Evolutionary conservation across 192 early-diverging fungal species (phyloP).

Genomic region (Podila epigama): DNA sequence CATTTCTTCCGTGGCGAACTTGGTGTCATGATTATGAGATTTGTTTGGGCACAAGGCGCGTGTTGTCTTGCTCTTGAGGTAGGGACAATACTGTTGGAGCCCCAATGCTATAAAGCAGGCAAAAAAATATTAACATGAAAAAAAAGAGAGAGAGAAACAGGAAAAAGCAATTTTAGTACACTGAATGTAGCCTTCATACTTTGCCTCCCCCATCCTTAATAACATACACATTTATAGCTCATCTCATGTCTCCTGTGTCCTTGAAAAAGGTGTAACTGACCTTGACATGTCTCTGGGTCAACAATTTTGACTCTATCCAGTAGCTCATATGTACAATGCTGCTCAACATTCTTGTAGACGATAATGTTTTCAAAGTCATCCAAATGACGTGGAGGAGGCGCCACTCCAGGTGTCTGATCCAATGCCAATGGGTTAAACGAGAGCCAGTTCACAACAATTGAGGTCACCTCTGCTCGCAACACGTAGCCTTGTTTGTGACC

Average conservation of each 20-base stretch:
- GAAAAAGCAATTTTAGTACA: no score
- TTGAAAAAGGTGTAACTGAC: no score
- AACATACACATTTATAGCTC: not conserved
- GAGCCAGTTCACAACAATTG: conserved; percentile 41
- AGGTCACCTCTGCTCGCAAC: conserved; percentile 13
- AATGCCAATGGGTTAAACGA: conserved; percentile 41
- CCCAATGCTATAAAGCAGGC: conserved; percentile 7
- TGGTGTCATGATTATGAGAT: conserved; percentile 16
- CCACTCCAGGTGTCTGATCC: conserved; percentile 43
- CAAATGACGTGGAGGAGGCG: conserved; percentile 28
- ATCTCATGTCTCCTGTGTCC: not conserved
- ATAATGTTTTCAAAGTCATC: conserved; percentile 49
- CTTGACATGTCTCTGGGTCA: conserved; percentile 15
- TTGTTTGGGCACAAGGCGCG: conserved; percentile 23
- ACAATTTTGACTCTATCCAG: conserved; percentile 31
- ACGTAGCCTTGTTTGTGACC: conserved; percentile 28
- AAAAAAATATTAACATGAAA: not conserved
- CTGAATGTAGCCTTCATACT: no score
- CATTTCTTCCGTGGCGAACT: conserved; percentile 42
- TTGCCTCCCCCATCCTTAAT: no score
- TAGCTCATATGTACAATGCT: conserved; percentile 45
- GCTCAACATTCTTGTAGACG: conserved; percentile 40
- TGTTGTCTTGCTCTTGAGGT: conserved; percentile 30
- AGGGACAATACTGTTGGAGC: conserved; percentile 28
- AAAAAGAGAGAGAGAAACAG: not conserved